Conservation (phyloP, 768 basidiomycete genomes). For the Kondoa malvinella region DNA sequence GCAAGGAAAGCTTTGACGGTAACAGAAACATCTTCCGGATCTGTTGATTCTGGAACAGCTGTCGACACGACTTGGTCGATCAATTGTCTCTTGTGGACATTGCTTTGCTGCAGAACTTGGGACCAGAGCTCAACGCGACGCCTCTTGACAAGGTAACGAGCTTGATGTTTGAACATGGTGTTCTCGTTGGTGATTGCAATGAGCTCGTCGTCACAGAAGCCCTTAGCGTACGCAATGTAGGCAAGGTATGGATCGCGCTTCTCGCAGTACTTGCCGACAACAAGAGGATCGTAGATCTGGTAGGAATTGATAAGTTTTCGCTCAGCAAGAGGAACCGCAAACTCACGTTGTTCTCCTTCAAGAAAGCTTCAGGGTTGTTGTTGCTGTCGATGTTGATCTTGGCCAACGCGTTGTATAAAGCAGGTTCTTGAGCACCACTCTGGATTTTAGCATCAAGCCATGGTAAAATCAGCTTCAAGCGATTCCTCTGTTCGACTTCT, state of each 20-base stretch:
- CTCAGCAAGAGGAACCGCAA: background rate
- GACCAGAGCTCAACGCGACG: conserved; percentile 90
- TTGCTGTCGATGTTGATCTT: conserved; percentile 99
- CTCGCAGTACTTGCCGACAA: conserved; percentile 98
- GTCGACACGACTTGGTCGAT: conserved; percentile 93
- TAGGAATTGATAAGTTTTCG: background rate
- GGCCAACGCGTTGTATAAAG: conserved; percentile 90
- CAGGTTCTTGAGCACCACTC: conserved; percentile 79
- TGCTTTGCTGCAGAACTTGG: conserved; percentile 75
- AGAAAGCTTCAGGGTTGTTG: conserved; percentile 90
- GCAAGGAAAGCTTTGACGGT: conserved; percentile 98
- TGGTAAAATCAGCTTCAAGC: conserved; percentile 88
- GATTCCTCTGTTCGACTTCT: conserved; percentile 89
- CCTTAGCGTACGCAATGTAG: conserved; percentile 97
- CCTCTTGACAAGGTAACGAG: conserved; percentile 90
- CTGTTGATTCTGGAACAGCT: conserved; percentile 87
- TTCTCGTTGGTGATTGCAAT: conserved; percentile 96
- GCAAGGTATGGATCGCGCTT: conserved; percentile 94
- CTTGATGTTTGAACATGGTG: conserved; percentile 99
- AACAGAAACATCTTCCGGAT: conserved; percentile 93
- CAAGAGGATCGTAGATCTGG: conserved; percentile 84
- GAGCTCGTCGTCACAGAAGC: conserved; percentile 94
- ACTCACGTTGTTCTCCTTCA: conserved; percentile 94
- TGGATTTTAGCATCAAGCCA: conserved; percentile 91
- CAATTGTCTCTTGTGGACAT: conserved; percentile 76